Conservation (phyloP, 768 basidiomycete genomes). For the Suillus placidus region DNA sequence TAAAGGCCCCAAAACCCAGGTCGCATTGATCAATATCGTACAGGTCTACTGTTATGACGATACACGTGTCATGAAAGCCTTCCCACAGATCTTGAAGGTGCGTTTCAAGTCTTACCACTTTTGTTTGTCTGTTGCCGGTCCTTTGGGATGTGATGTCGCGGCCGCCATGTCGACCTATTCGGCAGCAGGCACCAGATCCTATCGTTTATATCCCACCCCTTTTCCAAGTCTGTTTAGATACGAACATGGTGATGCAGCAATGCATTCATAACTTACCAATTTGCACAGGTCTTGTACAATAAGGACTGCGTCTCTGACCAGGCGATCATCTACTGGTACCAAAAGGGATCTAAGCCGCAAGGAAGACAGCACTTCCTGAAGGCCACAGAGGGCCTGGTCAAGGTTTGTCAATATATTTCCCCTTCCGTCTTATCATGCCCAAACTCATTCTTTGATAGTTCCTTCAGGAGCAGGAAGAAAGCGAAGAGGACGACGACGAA, state of each 20-base stretch:
- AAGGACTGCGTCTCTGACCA: slow-evolving; percentile 94
- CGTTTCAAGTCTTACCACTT: slow-evolving; percentile 7
- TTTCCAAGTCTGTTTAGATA: not conserved
- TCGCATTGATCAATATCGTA: slow-evolving; percentile 92
- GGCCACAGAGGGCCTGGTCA: slow-evolving; percentile 84
- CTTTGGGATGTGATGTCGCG: slow-evolving; percentile 2
- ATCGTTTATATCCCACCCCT: not conserved
- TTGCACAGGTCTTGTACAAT: slow-evolving; percentile 86
- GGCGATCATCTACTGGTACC: slow-evolving; percentile 97
- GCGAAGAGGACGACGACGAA: slow-evolving; percentile 74
- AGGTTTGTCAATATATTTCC: slow-evolving; percentile 49
- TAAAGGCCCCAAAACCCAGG: slow-evolving; percentile 84
- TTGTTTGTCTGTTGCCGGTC: not conserved
- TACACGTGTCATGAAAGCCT: slow-evolving; percentile 91
- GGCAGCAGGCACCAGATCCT: not conserved
- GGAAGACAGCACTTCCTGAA: slow-evolving; percentile 96
- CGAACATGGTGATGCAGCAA: not conserved
- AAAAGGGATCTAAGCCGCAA: slow-evolving; percentile 95
- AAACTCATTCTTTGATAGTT: slow-evolving; percentile 60
- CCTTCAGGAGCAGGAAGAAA: slow-evolving; percentile 84
- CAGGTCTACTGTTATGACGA: slow-evolving; percentile 98
- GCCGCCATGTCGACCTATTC: not conserved
- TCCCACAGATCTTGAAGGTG: slow-evolving; percentile 93
- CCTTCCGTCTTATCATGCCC: slow-evolving; percentile 6
- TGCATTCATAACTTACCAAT: slow-evolving; percentile 16